Base-by-base conservation (phyloP, 768 basidiomycete genomes). In the Holtermannia corniformis region DNA sequence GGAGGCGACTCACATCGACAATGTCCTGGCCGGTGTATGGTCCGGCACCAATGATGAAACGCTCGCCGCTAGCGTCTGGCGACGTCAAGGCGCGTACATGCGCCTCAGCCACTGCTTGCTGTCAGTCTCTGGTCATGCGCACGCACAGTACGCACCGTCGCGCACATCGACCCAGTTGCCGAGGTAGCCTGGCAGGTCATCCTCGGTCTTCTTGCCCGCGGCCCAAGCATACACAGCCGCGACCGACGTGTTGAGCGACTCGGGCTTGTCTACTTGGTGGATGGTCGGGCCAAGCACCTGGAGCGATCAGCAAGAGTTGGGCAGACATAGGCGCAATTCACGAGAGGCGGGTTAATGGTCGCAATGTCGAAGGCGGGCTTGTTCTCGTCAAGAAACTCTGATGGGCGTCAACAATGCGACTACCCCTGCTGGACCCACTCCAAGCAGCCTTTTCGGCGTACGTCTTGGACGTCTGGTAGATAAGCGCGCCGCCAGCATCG, bases 51-150 rank as follows among this genome's bases (percentile, higher is more conserved):
- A 80, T 57, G 61, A 85, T 76, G 61, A 84, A 77, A 27, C 84
- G 74, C 51, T 84, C 75, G 1, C 79, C 79, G 2, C 76, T 78
- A 0, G 82, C 82, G 2, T 73, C 76, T 23, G 76, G 73, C 47
- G 75, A 77, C 49, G 76, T 75, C 20, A 86, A 65, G 3, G 81
- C 80, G 4, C 72, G 65, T 0, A 75, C 74, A 59, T 84, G 82
- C 0, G 78, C 81, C 14, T 72, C 66, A 0, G 78, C 81, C 27
- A 80, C 62, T 62, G 82, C 81, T 4, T 80, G 76, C 4, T 81
- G 80, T 47, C 21, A 20, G 45, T 19, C 4, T 41, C 32, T 22
- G 41, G 23, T 23, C 2, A n/a, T 32, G 19, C 4, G 43, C n/a
- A n/a, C n/a, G n/a, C n/a, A n/a, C n/a, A n/a, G n/a, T 5, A 50